Base-by-base conservation (phyloP, 352 stramenopile species). In the Phytopythium delawarense region DNA sequence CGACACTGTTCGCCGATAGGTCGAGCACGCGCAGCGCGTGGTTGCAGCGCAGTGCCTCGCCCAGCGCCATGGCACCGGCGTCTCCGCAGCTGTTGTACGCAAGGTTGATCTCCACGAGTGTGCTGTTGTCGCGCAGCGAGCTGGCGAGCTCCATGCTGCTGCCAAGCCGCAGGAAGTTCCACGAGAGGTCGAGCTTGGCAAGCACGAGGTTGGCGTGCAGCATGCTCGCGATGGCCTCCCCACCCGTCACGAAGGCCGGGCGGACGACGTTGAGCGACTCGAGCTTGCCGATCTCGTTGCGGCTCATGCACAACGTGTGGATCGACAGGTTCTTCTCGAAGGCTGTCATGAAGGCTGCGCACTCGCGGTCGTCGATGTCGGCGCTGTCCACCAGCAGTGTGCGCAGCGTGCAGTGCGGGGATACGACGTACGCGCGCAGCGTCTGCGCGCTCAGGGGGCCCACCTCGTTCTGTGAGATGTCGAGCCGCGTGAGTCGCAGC, bases 261-360 rank as follows among this genome's bases (percentile, higher is more conserved):
- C 91, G 78, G 4, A 97, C 88, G 20, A 96, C 88, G 65, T 97
- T 97, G 21, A 96, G 71, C 50, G 88, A 78, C 62, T 97, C 90
- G 11, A 88, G 79, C 65, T 94, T 88, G 34, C 90, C 90, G 35
- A 97, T 94, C 53, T 87, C 71, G 57, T 97, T 97, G 39, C 85
- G 74, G 44, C 83, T 91, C 67, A 97, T 84, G 57, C 70, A 80
- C 0, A 97, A 69, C 48, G 71, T 61, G 18, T 69, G 69, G 57
- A 97, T 87, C 9, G 83, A 93, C 16, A 81, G 57, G 54, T 97
- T 96, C 61, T 84, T 83, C 58, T 89, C 77, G 39, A 96, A 88
- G 5, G 86, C 83, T 4, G 71, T 81, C 84, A 94, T 93, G 60
- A 96, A 93, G 18, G 88, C 78, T 2, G 83, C 81, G 49, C 84